These are phyloP conservation scores for Tetrapisispora phaffii DNA, from an alignment of 805 yeast genomes.

Conservation along the genomic window DNA sequence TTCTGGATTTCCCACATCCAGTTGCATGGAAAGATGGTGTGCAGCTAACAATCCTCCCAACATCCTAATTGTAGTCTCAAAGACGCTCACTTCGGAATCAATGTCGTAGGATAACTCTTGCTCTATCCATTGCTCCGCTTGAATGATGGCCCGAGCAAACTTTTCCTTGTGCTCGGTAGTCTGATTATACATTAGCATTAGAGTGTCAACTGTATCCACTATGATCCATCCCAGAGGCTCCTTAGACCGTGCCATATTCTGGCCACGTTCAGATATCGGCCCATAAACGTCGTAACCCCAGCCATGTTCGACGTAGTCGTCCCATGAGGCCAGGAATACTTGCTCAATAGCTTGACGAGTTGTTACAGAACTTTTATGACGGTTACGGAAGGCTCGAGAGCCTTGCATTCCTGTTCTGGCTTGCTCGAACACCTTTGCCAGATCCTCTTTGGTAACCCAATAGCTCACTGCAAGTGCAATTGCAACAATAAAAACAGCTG, in stretches of 20 bases:
- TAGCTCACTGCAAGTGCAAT: not conserved
- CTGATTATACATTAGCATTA: slow-evolving; percentile 60
- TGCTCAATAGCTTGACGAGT: slow-evolving; percentile 41
- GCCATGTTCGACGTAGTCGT: slow-evolving; percentile 59
- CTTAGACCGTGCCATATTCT: slow-evolving; percentile 59
- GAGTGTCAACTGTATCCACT: slow-evolving; percentile 77
- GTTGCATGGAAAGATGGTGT: slow-evolving; percentile 48
- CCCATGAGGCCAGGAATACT: slow-evolving; percentile 73
- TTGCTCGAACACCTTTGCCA: slow-evolving; percentile 2
- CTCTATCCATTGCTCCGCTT: slow-evolving; percentile 67
- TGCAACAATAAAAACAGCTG: not conserved
- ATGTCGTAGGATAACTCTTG: slow-evolving; percentile 60
- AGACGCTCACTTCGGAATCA: slow-evolving; percentile 68
- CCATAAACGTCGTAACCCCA: slow-evolving; percentile 78
- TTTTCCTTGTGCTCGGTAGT: slow-evolving; percentile 12
- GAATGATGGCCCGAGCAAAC: slow-evolving; percentile 45
- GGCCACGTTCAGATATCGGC: slow-evolving; percentile 53
- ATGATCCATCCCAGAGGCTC: slow-evolving; percentile 86
- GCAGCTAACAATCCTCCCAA: slow-evolving; percentile 88
- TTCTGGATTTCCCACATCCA: slow-evolving; percentile 30
- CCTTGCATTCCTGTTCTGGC: slow-evolving; percentile 37
- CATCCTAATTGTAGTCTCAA: slow-evolving; percentile 93
- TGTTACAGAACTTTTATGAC: too few relatives aligned
- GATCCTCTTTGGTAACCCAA: not conserved
- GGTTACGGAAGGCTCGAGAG: too few relatives aligned